A percentile compares a stretch with the other conserved stretches of the same genome.
phyloP scores from a whole-genome alignment of 1,139 yeast species.

The Geotrichum candidum region DNA sequence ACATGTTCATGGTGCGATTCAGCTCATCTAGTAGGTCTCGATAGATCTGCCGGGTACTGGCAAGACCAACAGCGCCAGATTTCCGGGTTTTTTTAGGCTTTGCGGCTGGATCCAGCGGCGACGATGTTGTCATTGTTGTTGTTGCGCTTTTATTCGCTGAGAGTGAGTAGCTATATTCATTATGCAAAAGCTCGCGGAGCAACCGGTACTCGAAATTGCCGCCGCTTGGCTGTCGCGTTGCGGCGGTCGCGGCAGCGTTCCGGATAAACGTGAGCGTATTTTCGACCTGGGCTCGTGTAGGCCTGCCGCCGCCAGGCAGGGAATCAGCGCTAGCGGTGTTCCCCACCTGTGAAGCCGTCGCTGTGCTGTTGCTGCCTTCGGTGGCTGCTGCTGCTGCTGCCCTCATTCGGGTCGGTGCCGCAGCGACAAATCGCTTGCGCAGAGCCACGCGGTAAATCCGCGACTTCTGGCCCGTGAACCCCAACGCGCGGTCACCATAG shows the following conservation, averaged over 20 bases:
- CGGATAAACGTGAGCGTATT: slow-evolving; percentile 19
- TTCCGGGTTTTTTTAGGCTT: neutral
- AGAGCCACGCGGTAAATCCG: slow-evolving; percentile 8
- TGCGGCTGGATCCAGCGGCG: neutral
- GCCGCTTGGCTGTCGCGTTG: neutral
- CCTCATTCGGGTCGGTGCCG: neutral
- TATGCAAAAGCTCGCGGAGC: neutral
- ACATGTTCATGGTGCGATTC: neutral
- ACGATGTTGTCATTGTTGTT: neutral
- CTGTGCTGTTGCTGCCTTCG: no score
- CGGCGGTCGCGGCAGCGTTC: slow-evolving; percentile 16
- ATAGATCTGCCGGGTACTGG: neutral
- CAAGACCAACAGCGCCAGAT: neutral
- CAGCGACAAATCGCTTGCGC: slow-evolving; percentile 14
- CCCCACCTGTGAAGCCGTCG: no score
- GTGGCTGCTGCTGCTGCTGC: neutral
- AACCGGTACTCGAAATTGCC: neutral
- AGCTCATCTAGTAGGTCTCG: neutral
- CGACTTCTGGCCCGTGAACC: slow-evolving; percentile 16
- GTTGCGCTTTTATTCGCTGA: neutral
- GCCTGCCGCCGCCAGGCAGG: neutral
- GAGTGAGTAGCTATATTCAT: neutral
- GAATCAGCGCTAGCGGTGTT: no score
- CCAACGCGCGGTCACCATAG: slow-evolving; percentile 20
- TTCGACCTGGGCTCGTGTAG: neutral